These are phyloP conservation scores for Angomonas desouzai DNA, from an alignment of 208 protist genomes.

Conservation along the genomic window DNA sequence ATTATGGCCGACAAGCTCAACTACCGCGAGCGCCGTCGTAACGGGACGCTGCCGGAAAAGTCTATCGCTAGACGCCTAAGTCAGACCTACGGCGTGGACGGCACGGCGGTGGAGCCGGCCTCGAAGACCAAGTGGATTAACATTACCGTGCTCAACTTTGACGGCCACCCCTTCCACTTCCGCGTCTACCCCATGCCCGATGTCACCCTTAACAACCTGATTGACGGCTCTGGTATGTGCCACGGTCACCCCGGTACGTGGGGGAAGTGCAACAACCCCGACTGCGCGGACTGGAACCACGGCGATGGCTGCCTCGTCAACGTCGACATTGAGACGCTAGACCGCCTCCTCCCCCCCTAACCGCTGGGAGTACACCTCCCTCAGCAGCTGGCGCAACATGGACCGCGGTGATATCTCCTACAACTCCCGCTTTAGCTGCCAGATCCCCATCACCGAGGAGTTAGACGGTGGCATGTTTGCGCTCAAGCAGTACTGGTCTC, in stretches of 20 bases:
- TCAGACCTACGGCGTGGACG: slow-evolving; percentile 82
- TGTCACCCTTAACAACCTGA: slow-evolving; percentile 87
- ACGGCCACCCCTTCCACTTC: slow-evolving; percentile 89
- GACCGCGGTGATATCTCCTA: slow-evolving; percentile 83
- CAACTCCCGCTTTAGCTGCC: slow-evolving; percentile 89
- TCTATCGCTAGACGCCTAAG: slow-evolving; percentile 77
- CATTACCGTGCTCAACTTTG: slow-evolving; percentile 82
- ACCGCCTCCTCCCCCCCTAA: slow-evolving; percentile 78
- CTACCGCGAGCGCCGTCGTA: slow-evolving; percentile 74
- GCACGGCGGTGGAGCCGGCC: slow-evolving; percentile 61
- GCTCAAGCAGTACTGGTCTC: slow-evolving; percentile 84
- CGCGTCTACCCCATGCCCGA: slow-evolving; percentile 86
- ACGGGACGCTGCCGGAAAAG: slow-evolving; percentile 77
- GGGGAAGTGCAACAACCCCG: slow-evolving; percentile 88
- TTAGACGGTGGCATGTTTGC: slow-evolving; percentile 84
- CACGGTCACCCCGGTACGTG: slow-evolving; percentile 76
- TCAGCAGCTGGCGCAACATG: slow-evolving; percentile 65
- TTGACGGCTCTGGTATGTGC: slow-evolving; percentile 89
- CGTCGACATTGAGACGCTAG: slow-evolving; percentile 87
- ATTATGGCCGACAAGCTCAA: slow-evolving; percentile 89
- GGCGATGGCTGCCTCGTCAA: slow-evolving; percentile 89
- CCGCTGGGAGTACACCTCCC: slow-evolving; percentile 87
- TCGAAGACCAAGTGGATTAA: slow-evolving; percentile 83
- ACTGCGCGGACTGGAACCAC: slow-evolving; percentile 88
- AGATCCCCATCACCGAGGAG: slow-evolving; percentile 82